These are phyloP conservation scores for Wallacemonas rigidus DNA, from an alignment of 208 protist species.

Conservation along the genomic window DNA sequence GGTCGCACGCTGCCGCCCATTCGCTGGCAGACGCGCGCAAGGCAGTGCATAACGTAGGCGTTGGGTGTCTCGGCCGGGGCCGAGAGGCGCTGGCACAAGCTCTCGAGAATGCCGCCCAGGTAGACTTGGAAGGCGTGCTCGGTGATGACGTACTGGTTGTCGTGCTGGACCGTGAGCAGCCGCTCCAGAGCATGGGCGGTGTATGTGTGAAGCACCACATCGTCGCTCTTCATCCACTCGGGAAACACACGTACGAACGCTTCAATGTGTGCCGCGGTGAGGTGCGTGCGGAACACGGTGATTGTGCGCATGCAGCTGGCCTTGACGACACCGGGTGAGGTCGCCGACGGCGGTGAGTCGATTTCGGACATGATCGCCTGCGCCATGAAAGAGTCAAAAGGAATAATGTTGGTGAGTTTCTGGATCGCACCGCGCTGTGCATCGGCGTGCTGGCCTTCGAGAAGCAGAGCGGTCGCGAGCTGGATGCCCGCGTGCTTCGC, in stretches of 20 bases:
- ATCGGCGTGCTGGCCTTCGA: constrained; percentile 72
- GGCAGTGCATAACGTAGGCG: constrained; percentile 93
- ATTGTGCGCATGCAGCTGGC: constrained; percentile 96
- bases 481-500: constrained; percentile 97
- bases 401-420: constrained; percentile 76
- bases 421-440: constrained; percentile 58
- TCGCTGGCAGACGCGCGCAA: constrained; percentile 76
- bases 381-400: constrained; percentile 88
- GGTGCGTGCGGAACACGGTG: constrained; percentile 92
- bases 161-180: constrained; percentile 72
- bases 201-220: constrained; percentile 94
- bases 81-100: constrained; percentile 84
- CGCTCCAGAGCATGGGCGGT: constrained; percentile 92
- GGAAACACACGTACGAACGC: constrained; percentile 72
- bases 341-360: constrained; percentile 32
- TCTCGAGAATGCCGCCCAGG: constrained; percentile 62
- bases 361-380: constrained; percentile 91
- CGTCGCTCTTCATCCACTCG: constrained; percentile 59
- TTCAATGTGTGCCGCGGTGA: constrained; percentile 44
- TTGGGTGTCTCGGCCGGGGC: constrained; percentile 54
- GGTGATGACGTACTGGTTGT: constrained; percentile 39
- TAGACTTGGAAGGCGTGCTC: constrained; percentile 50
- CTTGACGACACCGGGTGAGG: constrained; percentile 87
- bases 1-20: constrained; percentile 44
- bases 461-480: constrained; percentile 90